Percentiles rank a stretch among this genome's conserved stretches.
Evolutionary conservation across 2,329 filamentous ascomycete species (phyloP).

Genomic region (Aspergillus alliaceus): DNA sequence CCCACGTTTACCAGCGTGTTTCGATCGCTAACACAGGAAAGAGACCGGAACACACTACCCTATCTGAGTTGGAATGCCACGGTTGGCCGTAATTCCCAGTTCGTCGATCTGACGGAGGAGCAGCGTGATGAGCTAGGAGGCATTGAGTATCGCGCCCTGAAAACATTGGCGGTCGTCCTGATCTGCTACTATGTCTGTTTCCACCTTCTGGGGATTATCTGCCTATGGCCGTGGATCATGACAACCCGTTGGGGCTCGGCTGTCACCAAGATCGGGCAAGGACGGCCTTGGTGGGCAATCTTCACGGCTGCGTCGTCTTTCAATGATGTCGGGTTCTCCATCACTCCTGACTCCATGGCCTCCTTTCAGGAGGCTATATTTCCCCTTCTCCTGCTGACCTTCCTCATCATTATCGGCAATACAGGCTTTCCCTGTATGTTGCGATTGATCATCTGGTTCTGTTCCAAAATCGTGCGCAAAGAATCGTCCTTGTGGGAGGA

Average conservation of each 20-base stretch:
- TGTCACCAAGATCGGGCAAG: constrained; percentile 62
- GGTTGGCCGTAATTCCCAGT: constrained; percentile 87
- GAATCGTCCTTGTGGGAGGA: constrained; percentile 82
- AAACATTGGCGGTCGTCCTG: constrained; percentile 78
- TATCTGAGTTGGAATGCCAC: constrained; percentile 96
- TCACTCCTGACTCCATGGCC: constrained; percentile 91
- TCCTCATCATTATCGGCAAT: constrained; percentile 91
- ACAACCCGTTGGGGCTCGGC: constrained; percentile 62
- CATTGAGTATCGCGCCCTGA: constrained; percentile 91
- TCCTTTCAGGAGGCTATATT: constrained; percentile 79
- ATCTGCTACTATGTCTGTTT: constrained; percentile 81
- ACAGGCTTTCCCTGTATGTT: constrained; percentile 95
- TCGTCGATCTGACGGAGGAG: constrained; percentile 81
- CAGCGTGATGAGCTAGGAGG: constrained; percentile 94
- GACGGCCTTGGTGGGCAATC: constrained; percentile 82
- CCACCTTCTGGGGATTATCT: constrained; percentile 71
- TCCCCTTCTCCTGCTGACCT: constrained; percentile 73
- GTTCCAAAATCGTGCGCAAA: constrained; percentile 65
- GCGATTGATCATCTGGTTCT: constrained; percentile 84
- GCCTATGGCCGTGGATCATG: constrained; percentile 78
- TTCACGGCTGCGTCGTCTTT: constrained; percentile 87
- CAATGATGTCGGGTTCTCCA: constrained; percentile 89
- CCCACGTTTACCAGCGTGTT: constrained; percentile 34
- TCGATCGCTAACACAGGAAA: constrained; percentile 39
- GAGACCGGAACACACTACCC: constrained; percentile 61